Evolutionary conservation across 2,329 filamentous ascomycete genomes (phyloP).

Genomic region (Verticillium longisporum): DNA sequence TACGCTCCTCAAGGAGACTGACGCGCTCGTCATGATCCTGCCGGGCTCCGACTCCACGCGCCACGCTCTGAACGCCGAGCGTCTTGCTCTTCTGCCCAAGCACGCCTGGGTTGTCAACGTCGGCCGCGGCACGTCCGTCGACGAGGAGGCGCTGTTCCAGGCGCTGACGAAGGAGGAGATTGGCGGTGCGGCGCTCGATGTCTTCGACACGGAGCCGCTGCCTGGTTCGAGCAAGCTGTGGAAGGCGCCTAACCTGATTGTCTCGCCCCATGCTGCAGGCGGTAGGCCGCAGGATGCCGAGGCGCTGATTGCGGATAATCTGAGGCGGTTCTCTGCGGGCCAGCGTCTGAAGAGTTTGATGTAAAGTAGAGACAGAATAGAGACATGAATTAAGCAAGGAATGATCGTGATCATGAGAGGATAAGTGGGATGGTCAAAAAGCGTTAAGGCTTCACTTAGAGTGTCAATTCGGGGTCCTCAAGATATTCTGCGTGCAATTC

Average conservation of each 20-base stretch:
- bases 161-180: slow-evolving; percentile 35
- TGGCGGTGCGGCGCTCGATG: slow-evolving; percentile 43
- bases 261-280: slow-evolving; percentile 53
- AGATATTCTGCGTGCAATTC: too few species aligned
- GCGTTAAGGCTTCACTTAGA: neutral
- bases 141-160: slow-evolving; percentile 40
- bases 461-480: neutral
- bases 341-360: slow-evolving; percentile 53
- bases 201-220: slow-evolving; percentile 39
- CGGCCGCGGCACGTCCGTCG: slow-evolving; percentile 39
- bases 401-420: neutral
- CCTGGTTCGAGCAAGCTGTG: slow-evolving; percentile 36
- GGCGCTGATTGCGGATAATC: slow-evolving; percentile 52
- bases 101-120: slow-evolving; percentile 52
- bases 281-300: slow-evolving; percentile 55
- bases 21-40: slow-evolving; percentile 62
- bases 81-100: slow-evolving; percentile 44
- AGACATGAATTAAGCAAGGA: neutral
- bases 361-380: neutral
- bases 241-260: slow-evolving; percentile 42
- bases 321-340: slow-evolving; percentile 51
- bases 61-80: slow-evolving; percentile 47
- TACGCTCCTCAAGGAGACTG: slow-evolving; percentile 47
- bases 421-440: neutral
- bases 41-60: slow-evolving; percentile 50